Evolutionary conservation across 139 green algal species (phyloP).

Genomic region (Tetradesmus lagerheimii): DNA sequence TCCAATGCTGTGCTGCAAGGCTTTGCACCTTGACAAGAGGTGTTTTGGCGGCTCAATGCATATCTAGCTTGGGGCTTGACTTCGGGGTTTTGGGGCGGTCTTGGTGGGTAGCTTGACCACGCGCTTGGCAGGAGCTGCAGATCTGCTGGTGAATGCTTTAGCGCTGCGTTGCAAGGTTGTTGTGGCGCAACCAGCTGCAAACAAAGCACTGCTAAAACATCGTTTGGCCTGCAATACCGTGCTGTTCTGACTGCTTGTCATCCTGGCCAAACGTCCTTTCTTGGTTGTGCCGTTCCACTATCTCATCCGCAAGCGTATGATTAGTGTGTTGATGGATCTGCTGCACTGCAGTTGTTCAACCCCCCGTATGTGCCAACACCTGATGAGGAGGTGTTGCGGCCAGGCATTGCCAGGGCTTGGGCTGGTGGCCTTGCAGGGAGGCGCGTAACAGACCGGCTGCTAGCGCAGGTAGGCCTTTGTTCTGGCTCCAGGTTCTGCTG

Average conservation of each 20-base stretch:
- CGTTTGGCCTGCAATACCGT: too few species aligned
- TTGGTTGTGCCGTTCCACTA: too few species aligned
- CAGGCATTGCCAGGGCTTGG: slow-evolving; percentile 87
- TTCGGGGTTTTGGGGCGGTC: too few species aligned
- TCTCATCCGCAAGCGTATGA: too few species aligned
- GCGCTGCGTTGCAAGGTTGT: not conserved
- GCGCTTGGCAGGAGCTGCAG: not conserved
- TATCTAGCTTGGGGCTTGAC: too few species aligned
- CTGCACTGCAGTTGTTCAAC: slow-evolving; percentile 90
- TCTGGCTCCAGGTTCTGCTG: too few species aligned
- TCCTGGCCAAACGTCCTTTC: too few species aligned
- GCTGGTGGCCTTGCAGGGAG: slow-evolving; percentile 85
- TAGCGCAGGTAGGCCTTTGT: slow-evolving; percentile 67
- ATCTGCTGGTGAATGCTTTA: not conserved
- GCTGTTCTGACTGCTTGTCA: not conserved
- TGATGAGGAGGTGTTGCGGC: slow-evolving; percentile 82
- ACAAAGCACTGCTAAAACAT: not conserved
- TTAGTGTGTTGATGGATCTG: too few species aligned
- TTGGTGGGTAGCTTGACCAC: not conserved
- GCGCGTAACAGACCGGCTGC: slow-evolving; percentile 86
- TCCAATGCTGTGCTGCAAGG: slow-evolving; percentile 48
- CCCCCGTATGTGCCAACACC: slow-evolving; percentile 97
- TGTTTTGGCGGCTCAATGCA: too few species aligned
- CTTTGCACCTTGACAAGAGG: too few species aligned
- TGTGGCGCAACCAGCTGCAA: not conserved